Conservation (phyloP, 495 filamentous ascomycete genomes). For the Rhypophila decipiens region DNA sequence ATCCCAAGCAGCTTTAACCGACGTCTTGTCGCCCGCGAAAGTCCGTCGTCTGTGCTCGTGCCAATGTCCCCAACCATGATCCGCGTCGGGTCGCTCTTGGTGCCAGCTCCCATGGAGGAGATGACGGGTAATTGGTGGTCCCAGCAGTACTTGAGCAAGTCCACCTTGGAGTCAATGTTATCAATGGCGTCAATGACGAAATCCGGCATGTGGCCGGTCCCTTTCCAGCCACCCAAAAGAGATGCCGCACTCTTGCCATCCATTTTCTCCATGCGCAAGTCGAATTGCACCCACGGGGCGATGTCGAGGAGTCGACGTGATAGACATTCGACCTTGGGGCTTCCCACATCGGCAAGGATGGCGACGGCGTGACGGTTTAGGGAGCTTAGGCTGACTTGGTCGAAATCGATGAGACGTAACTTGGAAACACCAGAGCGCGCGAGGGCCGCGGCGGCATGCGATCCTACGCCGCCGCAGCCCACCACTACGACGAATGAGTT, state of each 20-base stretch:
- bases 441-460: slow-evolving; percentile 79
- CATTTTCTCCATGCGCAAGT: slow-evolving; percentile 82
- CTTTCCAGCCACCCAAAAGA: slow-evolving; percentile 57
- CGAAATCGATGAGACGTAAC: slow-evolving; percentile 91
- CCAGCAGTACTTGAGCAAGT: slow-evolving; percentile 81
- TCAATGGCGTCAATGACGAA: slow-evolving; percentile 97
- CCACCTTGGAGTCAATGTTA: slow-evolving; percentile 95
- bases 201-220: slow-evolving; percentile 60
- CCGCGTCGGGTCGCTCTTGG: slow-evolving; percentile 93
- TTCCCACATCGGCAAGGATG: slow-evolving; percentile 87
- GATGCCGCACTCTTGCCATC: slow-evolving; percentile 49
- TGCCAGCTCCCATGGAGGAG: slow-evolving; percentile 94
- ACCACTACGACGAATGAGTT: slow-evolving; percentile 80
- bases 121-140: slow-evolving; percentile 70
- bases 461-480: slow-evolving; percentile 91
- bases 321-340: slow-evolving; percentile 86
- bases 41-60: slow-evolving; percentile 77
- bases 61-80: slow-evolving; percentile 91
- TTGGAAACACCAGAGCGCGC: slow-evolving; percentile 81
- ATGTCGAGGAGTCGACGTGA: slow-evolving; percentile 72
- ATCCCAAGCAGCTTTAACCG: slow-evolving; percentile 74
- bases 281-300: slow-evolving; percentile 85
- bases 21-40: slow-evolving; percentile 77
- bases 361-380: slow-evolving; percentile 93
- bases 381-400: slow-evolving; percentile 90